Base-by-base conservation (phyloP, 768 basidiomycete genomes). In the Hemileccinum rubropunctum region DNA sequence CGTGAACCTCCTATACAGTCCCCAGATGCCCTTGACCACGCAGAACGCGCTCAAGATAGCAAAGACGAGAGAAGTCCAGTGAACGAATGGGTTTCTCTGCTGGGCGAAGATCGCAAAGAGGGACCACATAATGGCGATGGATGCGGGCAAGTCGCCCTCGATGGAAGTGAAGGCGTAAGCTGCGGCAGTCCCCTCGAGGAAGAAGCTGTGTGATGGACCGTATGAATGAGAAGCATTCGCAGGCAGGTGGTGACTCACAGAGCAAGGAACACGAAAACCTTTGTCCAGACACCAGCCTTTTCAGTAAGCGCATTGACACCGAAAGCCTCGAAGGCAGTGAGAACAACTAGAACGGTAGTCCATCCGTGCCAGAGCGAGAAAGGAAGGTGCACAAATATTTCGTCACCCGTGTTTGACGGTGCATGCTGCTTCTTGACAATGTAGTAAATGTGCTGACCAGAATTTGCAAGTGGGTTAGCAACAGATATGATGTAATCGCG, bases 341-440 rank as follows among this genome's bases (percentile, higher is more conserved):
- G 69, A 60, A 94, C 67, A 50, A 93, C 82, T 45, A 91, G 80
- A 51, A 93, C 83, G 47, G 90, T 91, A 11, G 85, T 88, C 89
- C 90, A 92, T 33, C 93, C 95, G 62, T 97, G 93, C 72, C 88
- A 97, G 42, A 98, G 83, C 2, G 90, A 94, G 80, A 98, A 98
- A 3, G 97, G 97, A 15, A 97, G 83, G 68, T 98, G 94, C 38
- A 98, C 78, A 53, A 95, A 94, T 54, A 95, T 66, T 69, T 97
- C 94, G 54, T 95, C 93, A 18, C 76, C 75, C 38, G 77, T 57
- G 52, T 64, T 79, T 60, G 87, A 76, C 23, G 89, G 71, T 23
- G 76, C 67, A 66, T 93, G 84, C 54, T 83, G 79, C 71, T 93
- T 91, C 79, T 95, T 95, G 64, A 98, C 86, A 51, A 90, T 74